Evolutionary conservation across 306 rosid genomes (phyloP), one percentile per base, ranked within the genome.

Genomic region (Vigna hirtella): DNA sequence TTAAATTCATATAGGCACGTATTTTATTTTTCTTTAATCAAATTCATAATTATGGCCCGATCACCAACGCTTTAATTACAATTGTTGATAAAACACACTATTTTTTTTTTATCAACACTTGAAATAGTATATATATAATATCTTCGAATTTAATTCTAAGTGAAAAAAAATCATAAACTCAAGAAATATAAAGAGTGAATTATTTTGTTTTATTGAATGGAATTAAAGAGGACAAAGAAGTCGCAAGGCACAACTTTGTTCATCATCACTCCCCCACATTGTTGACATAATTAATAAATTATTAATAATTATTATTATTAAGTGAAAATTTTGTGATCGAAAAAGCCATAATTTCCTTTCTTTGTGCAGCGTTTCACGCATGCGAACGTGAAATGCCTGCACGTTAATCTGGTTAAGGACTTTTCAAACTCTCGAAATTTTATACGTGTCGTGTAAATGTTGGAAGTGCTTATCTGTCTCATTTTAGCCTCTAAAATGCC

Each of bases 361-460:
- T 56, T 55, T 43, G 10, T 38, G 65, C 55, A 72, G 51, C 52
- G 66, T 8, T 72, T 56, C 42, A 3, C 40, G 38, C 53, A 56
- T 56, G 53, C 9, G 10, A 72, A 72, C 32, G 53, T 55, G 77
- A 55, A 72, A 38, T 55, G 77, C 77, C 3, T 72, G 77, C 77
- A 72, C 77, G 77, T 72, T 62, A 62, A 30, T 14, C 0, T 38
- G 65, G 3, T 7, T 53, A 38, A 53, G 7, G 24, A 53, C 66
- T 36, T 72, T 17, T 52, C 8, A 34, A 34, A 30, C 62, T 16
- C 43, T 6, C 5, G 16, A 42, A 42, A 30, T 69, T 69, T 28
- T 9, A n/a, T 6, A 51, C 64, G 62, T 52, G 63, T 34, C 34
- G 42, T 72, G 18, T 52, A 18, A 34, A 72, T 47, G 7, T 20